Conservation (phyloP, 306 rosid species). For the Glycine soja region DNA sequence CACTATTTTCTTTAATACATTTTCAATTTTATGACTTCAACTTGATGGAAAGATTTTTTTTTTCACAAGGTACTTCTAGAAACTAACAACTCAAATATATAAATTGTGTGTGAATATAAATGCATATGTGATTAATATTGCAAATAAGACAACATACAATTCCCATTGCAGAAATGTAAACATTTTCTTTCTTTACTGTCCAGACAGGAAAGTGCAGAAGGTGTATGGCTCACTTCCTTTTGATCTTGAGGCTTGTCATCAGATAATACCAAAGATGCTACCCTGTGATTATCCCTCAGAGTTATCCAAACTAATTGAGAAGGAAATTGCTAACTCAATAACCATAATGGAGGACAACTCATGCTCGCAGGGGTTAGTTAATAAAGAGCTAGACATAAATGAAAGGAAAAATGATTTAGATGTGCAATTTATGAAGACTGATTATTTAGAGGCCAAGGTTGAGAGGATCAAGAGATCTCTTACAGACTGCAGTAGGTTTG, state of each 20-base stretch:
- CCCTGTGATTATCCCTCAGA: conserved; percentile 88
- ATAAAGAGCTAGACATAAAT: conserved; percentile 49
- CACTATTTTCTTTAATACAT: not conserved
- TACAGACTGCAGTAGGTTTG: conserved; percentile 56
- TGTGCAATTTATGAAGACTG: conserved; percentile 43
- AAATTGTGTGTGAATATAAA: not conserved
- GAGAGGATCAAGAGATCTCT: conserved; percentile 59
- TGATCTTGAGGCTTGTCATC: conserved; percentile 81
- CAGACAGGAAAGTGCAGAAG: conserved; percentile 61
- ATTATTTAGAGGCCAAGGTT: conserved; percentile 55
- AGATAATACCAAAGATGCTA: conserved; percentile 72
- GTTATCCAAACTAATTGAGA: conserved; percentile 72
- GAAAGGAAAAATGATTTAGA: conserved; percentile 51
- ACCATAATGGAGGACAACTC: conserved; percentile 58
- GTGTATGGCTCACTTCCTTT: conserved; percentile 65
- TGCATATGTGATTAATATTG: conserved; percentile 24
- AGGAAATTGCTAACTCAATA: conserved; percentile 64
- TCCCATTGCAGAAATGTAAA: conserved; percentile 38
- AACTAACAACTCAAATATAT: not conserved
- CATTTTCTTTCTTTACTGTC: conserved; percentile 34
- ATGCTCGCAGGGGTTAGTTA: conserved; percentile 51
- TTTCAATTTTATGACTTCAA: not conserved
- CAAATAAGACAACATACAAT: not conserved
- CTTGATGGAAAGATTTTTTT: not conserved
- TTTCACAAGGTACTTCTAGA: not conserved